Evolutionary conservation across 768 basidiomycete species (phyloP).

Genomic region (Russula vinacea): DNA sequence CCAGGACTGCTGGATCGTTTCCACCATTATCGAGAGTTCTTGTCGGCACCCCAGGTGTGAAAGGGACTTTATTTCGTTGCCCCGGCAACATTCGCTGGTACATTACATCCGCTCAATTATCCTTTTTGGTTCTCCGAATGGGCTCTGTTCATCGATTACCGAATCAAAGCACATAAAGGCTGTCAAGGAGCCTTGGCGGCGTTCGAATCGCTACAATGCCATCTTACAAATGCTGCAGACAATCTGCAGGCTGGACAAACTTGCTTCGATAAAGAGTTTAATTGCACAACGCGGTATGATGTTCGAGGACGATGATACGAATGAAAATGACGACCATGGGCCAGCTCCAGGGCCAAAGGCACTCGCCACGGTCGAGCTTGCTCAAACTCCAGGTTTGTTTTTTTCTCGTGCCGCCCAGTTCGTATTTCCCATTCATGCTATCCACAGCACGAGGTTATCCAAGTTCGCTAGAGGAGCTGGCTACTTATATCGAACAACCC

Average conservation of each 20-base stretch:
- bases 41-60: slow-evolving; percentile 1
- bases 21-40: slow-evolving; percentile 6
- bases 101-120: background rate
- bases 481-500: slow-evolving; percentile 3
- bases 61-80: slow-evolving; percentile 20
- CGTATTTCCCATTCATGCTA: too few relatives aligned
- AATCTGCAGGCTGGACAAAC: slow-evolving; percentile 15
- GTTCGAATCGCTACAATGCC: slow-evolving; percentile 27
- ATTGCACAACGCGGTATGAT: slow-evolving; percentile 9
- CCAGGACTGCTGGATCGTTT: slow-evolving; percentile 4
- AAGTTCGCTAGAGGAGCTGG: background rate
- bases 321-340: background rate
- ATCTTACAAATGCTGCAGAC: slow-evolving; percentile 22
- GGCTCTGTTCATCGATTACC: slow-evolving; percentile 31
- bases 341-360: too few relatives aligned
- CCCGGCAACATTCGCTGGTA: slow-evolving; percentile 22
- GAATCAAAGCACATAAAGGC: slow-evolving; percentile 15
- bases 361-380: background rate
- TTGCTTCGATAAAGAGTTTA: background rate
- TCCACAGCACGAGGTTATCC: too few relatives aligned
- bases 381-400: background rate
- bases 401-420: too few relatives aligned
- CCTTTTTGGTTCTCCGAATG: slow-evolving; percentile 27
- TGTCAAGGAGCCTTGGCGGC: slow-evolving; percentile 31
- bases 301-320: background rate